Evolutionary conservation across 768 basidiomycete genomes (phyloP).

Genomic region (Psilocybe cubensis): DNA sequence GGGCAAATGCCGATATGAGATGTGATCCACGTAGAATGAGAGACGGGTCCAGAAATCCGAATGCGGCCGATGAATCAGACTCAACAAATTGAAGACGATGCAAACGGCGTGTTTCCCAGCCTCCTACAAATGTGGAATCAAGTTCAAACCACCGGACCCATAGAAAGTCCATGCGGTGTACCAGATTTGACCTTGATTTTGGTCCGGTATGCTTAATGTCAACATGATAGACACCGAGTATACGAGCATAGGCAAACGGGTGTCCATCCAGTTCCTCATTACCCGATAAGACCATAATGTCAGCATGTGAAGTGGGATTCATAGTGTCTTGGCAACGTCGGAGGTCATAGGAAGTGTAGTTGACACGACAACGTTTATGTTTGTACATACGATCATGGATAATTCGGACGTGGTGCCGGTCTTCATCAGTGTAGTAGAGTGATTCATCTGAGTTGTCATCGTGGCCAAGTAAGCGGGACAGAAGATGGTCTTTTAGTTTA

Average conservation of each 20-base stretch:
- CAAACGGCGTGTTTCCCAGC: slow-evolving; percentile 15
- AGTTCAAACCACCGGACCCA: slow-evolving; percentile 27
- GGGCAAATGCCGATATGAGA: slow-evolving; percentile 43
- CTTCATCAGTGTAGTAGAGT: slow-evolving; percentile 12
- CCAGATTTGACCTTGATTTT: neutral
- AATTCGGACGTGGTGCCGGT: slow-evolving; percentile 21
- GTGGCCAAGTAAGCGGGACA: slow-evolving; percentile 27
- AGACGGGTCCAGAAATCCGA: slow-evolving; percentile 51
- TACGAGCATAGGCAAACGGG: slow-evolving; percentile 38
- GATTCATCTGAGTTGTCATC: slow-evolving; percentile 31
- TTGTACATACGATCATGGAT: slow-evolving; percentile 29
- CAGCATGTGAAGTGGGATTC: slow-evolving; percentile 36
- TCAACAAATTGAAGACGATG: slow-evolving; percentile 36
- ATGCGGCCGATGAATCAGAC: slow-evolving; percentile 27
- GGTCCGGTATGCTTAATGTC: slow-evolving; percentile 22
- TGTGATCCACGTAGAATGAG: slow-evolving; percentile 42
- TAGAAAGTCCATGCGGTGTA: slow-evolving; percentile 29
- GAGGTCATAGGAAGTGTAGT: slow-evolving; percentile 50
- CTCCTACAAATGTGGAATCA: slow-evolving; percentile 3
- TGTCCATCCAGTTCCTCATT: slow-evolving; percentile 18
- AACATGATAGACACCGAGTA: slow-evolving; percentile 36
- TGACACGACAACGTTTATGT: slow-evolving; percentile 34
- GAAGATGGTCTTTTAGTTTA: slow-evolving; percentile 31
- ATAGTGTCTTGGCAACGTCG: slow-evolving; percentile 42
- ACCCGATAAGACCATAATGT: slow-evolving; percentile 38